These are phyloP conservation scores for Gryganskiella cystojenkinii DNA, from an alignment of 192 early-diverging fungal species.

Conservation along the genomic window DNA sequence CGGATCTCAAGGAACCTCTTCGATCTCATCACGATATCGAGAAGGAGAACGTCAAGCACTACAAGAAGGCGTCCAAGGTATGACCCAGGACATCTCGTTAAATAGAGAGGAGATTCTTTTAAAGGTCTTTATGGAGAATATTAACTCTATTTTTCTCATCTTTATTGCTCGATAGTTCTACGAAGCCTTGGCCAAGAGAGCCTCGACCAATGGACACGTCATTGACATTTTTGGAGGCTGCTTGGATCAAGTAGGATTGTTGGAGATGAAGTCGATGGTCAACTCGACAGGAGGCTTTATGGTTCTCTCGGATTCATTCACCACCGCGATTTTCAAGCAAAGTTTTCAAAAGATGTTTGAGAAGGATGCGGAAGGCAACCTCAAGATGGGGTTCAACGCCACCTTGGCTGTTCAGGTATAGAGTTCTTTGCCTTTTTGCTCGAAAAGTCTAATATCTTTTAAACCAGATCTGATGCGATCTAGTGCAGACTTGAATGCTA, in stretches of 20 bases:
- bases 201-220: slow-evolving; percentile 88
- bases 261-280: slow-evolving; percentile 95
- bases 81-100: too few species aligned
- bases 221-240: slow-evolving; percentile 98
- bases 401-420: slow-evolving; percentile 93
- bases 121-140: neutral
- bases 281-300: slow-evolving; percentile 94
- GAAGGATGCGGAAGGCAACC: slow-evolving; percentile 89
- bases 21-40: slow-evolving; percentile 98
- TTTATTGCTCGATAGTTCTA: slow-evolving; percentile 74
- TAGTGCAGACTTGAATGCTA: too few species aligned
- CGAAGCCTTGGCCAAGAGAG: slow-evolving; percentile 87
- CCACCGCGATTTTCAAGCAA: slow-evolving; percentile 96
- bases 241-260: slow-evolving; percentile 95
- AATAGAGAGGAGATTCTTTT: too few species aligned
- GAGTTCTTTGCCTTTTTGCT: too few species aligned
- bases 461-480: too few species aligned
- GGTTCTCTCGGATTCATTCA: slow-evolving; percentile 96
- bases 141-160: neutral
- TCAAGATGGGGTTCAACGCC: slow-evolving; percentile 98
- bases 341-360: slow-evolving; percentile 95
- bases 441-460: too few species aligned
- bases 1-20: slow-evolving; percentile 93
- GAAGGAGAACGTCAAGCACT: slow-evolving; percentile 92
- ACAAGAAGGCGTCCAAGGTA: slow-evolving; percentile 93